Evolutionary conservation across 2,329 filamentous ascomycete genomes (phyloP), one percentile per base, ranked within the genome.

Genomic region (Paradendryphiella salina): DNA sequence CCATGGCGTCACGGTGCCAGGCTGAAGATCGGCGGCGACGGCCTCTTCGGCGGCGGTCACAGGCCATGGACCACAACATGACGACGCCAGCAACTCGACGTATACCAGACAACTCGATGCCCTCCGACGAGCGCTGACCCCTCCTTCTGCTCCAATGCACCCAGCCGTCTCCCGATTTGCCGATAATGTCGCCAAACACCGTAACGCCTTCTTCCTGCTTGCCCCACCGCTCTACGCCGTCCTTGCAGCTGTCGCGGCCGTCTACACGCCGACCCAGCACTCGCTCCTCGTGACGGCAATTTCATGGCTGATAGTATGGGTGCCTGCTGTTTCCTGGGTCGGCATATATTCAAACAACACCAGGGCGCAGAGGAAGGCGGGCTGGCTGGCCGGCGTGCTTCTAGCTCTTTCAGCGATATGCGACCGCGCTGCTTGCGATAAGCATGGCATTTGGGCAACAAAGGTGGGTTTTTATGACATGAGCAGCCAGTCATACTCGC

Each of bases 401-500:
- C 65, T 78, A 31, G 75, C 73, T 9, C 58, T 79, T 41, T 68
- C 74, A 18, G 65, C 67, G 32, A 65, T 79, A 31, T 78, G 76
- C 65, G 76, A 78, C 54, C 60, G 76, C 46, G 71, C 70, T 15
- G 73, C 75, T n/a, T 71, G 72, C 56, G 74, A 77, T 53, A 72
- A 71, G 43, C 66, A 72, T 52, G 73, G 72, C 33, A 70, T 76
- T n/a, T 74, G 75, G 71, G 73, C 74, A 67, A 73, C 73, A 17
- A 77, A 79, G 74, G 77, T 78, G 61, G 35, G 17, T 40, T 10
- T 17, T 35, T n/a, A n/a, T 35, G 23, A 15, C 6, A 40, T 2
- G 20, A 14, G 5, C 1, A 21, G 3, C 13, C 20, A 9, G 2
- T 4, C 4, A 9, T 2, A n/a, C 2, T 20, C n/a, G 6, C 29